phyloP scores from a whole-genome alignment of 163 green algal species.

The Chlorella variabilis region DNA sequence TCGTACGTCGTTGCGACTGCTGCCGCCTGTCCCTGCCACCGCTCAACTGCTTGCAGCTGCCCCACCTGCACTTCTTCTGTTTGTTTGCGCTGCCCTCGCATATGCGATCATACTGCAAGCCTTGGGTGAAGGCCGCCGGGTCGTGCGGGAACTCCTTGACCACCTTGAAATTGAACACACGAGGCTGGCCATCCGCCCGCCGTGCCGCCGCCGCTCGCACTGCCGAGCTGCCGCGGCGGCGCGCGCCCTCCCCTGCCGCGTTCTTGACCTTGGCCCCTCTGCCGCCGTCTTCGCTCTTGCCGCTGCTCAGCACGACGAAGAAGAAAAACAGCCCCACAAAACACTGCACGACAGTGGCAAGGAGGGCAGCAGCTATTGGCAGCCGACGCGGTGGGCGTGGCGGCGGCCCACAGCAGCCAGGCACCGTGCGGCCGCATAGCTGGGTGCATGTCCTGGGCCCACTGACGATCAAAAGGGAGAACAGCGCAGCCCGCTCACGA shows the following conservation, averaged over 20 bases:
- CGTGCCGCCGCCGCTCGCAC: not conserved
- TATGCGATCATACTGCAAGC: slow-evolving; percentile 63
- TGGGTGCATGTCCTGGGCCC: too few species aligned
- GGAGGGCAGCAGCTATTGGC: too few species aligned
- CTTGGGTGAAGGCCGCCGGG: slow-evolving; percentile 75
- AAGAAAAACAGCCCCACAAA: slow-evolving; percentile 32
- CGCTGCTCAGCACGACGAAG: slow-evolving; percentile 10
- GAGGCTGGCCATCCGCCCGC: slow-evolving; percentile 10
- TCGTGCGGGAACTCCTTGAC: slow-evolving; percentile 65
- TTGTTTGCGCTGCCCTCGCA: slow-evolving; percentile 40
- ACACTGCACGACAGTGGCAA: slow-evolving; percentile 16
- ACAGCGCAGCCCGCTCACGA: not conserved
- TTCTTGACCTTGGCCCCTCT: too few species aligned
- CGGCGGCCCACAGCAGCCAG: too few species aligned
- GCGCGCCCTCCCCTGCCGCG: too few species aligned
- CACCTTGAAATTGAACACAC: slow-evolving; percentile 48
- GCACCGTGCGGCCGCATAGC: not conserved
- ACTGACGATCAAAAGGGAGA: not conserved
- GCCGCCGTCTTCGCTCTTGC: not conserved
- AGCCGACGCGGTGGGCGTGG: too few species aligned
- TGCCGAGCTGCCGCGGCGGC: not conserved
- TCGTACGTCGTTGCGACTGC: too few species aligned
- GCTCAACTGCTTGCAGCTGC: too few species aligned
- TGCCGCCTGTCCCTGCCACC: too few species aligned
- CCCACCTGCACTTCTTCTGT: slow-evolving; percentile 2